Evolutionary conservation across 345 rosid genomes (phyloP), one percentile per base, ranked within the genome.

Genomic region (Aethionema arabicum): DNA sequence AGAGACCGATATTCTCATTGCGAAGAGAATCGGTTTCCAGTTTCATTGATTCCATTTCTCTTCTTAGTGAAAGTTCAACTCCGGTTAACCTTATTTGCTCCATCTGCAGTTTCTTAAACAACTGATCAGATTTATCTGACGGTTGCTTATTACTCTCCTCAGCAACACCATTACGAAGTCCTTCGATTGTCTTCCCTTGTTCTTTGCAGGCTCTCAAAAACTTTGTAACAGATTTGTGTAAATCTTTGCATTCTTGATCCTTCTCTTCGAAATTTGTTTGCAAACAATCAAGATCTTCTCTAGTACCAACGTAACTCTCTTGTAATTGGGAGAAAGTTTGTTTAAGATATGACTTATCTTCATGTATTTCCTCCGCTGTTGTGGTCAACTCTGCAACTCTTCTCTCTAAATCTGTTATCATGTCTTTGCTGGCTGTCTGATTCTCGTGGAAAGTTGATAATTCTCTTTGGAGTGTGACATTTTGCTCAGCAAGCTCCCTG

Each of bases 401-500:
- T 58, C 81, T 78, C 74, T 86, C 79, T 1, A 85, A 82, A 73
- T 75, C 68, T 36, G 77, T 64, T 29, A 87, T 74, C 72, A 72
- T 58, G 71, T 73, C 78, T 76, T 72, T 82, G 77, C 63, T 81
- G 77, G 86, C 95, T 12, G 79, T 59, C 69, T 90, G 96, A 72
- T 75, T 78, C 68, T 88, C 95, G 45, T 73, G 84, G 27, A 84
- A 75, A 55, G 85, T 66, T 59, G 95, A 74, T 27, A 86, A 80
- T 68, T 90, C 89, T 72, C 91, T 84, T 74, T 95, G 99, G 51
- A 95, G 89, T 12, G 95, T 77, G 66, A 95, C 99, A 64, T 95
- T 95, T 39, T 90, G 90, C 79, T 90, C 99, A 12, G 97, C 97
- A 38, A 95, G 88, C 80, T 95, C 97, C 61, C 99, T 76, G 38